These are phyloP conservation scores for Gnetum montanum DNA, from an alignment of 75 land plant genomes.

Conservation along the genomic window DNA sequence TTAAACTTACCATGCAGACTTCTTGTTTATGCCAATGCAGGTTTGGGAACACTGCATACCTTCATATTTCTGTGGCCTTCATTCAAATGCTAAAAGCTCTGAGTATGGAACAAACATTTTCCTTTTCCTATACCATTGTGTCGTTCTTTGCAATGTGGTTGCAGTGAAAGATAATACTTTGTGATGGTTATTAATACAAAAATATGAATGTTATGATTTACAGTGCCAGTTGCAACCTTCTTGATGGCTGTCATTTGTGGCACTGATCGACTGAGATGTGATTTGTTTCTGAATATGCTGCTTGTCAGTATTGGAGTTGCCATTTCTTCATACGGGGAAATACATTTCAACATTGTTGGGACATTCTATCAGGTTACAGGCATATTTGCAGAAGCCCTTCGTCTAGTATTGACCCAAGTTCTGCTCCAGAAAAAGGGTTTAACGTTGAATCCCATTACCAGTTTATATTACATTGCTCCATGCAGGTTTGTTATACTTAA, in stretches of 20 bases:
- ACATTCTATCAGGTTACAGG: conserved; percentile 88
- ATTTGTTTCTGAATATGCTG: conserved; percentile 83
- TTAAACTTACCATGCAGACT: too few relatives aligned
- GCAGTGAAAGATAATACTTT: too few relatives aligned
- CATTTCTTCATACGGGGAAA: conserved; percentile 88
- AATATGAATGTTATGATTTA: too few relatives aligned
- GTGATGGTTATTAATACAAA: too few relatives aligned
- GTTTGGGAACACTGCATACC: conserved; percentile 96
- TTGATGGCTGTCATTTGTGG: conserved; percentile 79
- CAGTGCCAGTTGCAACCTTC: conserved; percentile 97
- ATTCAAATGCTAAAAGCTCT: conserved; percentile 97
- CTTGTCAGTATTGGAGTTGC: conserved; percentile 90
- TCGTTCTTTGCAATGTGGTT: too few relatives aligned
- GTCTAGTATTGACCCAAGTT: conserved; percentile 89
- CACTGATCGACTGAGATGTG: conserved; percentile 74
- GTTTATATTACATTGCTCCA: conserved; percentile 91
- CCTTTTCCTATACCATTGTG: conserved; percentile 3
- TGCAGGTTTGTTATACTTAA: conserved; percentile 84
- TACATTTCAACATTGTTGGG: conserved; percentile 85
- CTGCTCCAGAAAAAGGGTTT: conserved; percentile 89
- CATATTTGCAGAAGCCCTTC: conserved; percentile 86
- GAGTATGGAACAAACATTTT: conserved; percentile 34
- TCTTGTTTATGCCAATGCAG: too few relatives aligned
- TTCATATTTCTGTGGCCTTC: conserved; percentile 89
- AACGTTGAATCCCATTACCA: conserved; percentile 79